Base-by-base conservation (phyloP, 495 filamentous ascomycete genomes). In the Aspergillus campestris region DNA sequence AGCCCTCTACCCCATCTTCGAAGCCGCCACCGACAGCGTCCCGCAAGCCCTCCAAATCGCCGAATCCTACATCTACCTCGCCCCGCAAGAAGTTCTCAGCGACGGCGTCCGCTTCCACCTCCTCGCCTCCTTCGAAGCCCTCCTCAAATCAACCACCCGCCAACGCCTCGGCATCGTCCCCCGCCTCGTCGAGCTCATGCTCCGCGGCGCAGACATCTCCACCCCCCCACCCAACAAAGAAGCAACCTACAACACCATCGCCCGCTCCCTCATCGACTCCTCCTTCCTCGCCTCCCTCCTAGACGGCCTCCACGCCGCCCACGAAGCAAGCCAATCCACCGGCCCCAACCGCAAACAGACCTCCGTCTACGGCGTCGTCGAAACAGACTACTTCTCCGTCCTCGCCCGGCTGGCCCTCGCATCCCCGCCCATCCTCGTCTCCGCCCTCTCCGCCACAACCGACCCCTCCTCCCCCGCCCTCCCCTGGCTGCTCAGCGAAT, bases 371-470 rank as follows among this genome's bases (percentile, higher is more conserved):
- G 74, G 77, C 18, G 69, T 86, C 27, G 78, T 82, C 6, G 77
- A 95, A 53, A 85, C 81, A 0, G 85, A 95, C 59, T 94, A 92
- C 64, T 82, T 92, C 49, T 73, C 74, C 8, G 72, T 97, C n/a
- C 73, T 97, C 2, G 82, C 89, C 8, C 82, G 89, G 7, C 74
- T 98, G 18, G 80, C 80, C 6, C 60, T 94, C 10, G 79, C 79
- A 8, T 80, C 80, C 42, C 83, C 89, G 0, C 57, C 58, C 7
- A 68, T 84, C 24, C 81, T 95, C 49, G 61, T 79, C 9, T 77
- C 73, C 15, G 76, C 83, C 12, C 46, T 72, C 44, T 53, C 61
- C 7, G 66, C 63, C 8, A 65, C 69, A 0, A 61, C 65, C 29
- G 49, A 55, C 7, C 54, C 69, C n/a, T 37, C 60, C 2, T 55